Evolutionary conservation across 345 rosid genomes (phyloP), one percentile per base, ranked within the genome.

Genomic region (Aquilaria sinensis): DNA sequence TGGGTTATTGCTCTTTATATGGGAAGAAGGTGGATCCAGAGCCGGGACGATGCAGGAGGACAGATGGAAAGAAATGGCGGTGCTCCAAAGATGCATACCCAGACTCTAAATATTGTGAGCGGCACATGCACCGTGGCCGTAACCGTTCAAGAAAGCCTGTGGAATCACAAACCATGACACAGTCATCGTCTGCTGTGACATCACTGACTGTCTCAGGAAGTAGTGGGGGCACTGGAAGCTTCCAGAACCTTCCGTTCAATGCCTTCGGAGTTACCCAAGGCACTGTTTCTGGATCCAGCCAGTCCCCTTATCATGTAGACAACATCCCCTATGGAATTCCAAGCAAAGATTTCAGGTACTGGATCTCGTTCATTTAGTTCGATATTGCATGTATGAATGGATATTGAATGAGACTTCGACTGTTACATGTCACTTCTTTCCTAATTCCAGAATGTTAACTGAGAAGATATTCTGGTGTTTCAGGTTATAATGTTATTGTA

Each of bases 71-170:
- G 72, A 82, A 82, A 77, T 82, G 87, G 87, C 73, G 84, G 51
- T 82, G 87, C 70, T 74, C 84, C 68, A 81, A 81, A 74, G 83
- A 78, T 9, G 83, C 86, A 7, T 70, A 78, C 72, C 76, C 76
- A 2, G 87, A 84, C 60, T 84, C 85, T 48, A 90, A 92, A 79
- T 92, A 92, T 72, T 92, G 98, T 57, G 96, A 92, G 80, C 93
- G 97, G 79, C 98, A 92, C 79, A 86, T 92, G 75, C 96, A 92
- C 81, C 97, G 97, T 52, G 98, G 98, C 73, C 85, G 97, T 65
- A 89, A 89, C 88, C 98, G 98, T 89, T 89, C 96, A 89, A 92
- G 96, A 92, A 92, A 92, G 97, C 98, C 88, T 83, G 96, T 89
- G 96, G 98, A 92, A 92, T 76, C 81, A 69, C 81, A 78, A 74